phyloP scores from a whole-genome alignment of 2,329 filamentous ascomycete genomes.

The Cryphonectria nitschkei region DNA sequence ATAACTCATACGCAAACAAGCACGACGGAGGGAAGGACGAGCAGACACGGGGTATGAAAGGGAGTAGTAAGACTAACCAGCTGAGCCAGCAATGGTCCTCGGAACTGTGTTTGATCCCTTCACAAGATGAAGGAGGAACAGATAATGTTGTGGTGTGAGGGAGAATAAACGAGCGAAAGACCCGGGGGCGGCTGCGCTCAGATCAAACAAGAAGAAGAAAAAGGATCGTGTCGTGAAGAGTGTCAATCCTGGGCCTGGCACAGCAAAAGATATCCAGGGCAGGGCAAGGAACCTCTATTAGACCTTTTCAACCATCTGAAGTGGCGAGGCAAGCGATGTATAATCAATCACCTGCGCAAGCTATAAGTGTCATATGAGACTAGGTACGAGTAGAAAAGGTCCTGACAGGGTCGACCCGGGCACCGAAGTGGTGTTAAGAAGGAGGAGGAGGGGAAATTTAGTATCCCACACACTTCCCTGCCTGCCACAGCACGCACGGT shows the following conservation, averaged over 20 bases:
- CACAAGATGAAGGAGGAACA: background rate
- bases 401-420: slow-evolving; percentile 23
- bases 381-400: background rate
- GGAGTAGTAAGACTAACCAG: background rate
- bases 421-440: background rate
- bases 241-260: background rate
- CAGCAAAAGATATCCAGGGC: background rate
- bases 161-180: background rate
- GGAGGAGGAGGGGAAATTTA: background rate
- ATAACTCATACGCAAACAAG: background rate
- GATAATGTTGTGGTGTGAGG: background rate
- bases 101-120: background rate
- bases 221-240: background rate
- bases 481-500: slow-evolving; percentile 18
- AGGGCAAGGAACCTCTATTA: slow-evolving; percentile 16
- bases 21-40: background rate
- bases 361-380: slow-evolving; percentile 8
- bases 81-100: background rate
- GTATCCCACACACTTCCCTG: slow-evolving; percentile 13
- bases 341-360: slow-evolving; percentile 19
- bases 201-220: background rate
- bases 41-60: background rate
- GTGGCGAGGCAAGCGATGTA: slow-evolving; percentile 15
- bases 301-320: background rate
- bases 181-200: slow-evolving; percentile 6